Evolutionary conservation across 2,329 filamentous ascomycete species (phyloP).

Genomic region (Mycosphaerelloides madeirae): DNA sequence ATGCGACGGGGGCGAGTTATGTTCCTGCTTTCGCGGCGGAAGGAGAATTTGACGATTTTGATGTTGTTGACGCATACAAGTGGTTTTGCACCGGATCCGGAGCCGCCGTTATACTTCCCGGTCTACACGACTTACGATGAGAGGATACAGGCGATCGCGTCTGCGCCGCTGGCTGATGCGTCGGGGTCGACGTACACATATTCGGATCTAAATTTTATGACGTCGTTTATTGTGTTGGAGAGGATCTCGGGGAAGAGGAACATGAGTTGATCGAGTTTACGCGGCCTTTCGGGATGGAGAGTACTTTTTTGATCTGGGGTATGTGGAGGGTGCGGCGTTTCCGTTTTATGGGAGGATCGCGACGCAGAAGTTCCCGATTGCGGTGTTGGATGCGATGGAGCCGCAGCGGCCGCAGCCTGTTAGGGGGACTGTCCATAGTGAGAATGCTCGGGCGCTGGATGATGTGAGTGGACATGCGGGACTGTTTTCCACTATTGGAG

Average conservation of each 20-base stretch:
- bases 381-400: no score
- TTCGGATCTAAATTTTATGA: neutral
- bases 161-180: neutral
- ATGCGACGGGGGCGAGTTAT: no score
- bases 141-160: neutral
- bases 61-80: no score
- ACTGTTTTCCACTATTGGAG: neutral
- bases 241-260: neutral
- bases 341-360: neutral
- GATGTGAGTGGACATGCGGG: constrained; percentile 1
- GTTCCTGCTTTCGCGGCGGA: no score
- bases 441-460: neutral
- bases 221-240: neutral
- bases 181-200: neutral
- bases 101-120: no score
- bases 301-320: neutral
- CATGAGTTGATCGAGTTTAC: neutral
- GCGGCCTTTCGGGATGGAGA: neutral
- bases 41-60: no score
- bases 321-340: neutral
- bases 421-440: no score
- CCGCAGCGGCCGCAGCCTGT: no score
- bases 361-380: no score
- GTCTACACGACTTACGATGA: neutral
- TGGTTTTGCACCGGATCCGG: no score